A percentile compares a stretch with the other conserved stretches of the same genome.
These are phyloP conservation scores for Melanomma pulvis-pyrius DNA, from an alignment of 495 filamentous ascomycete genomes.

Conservation along the genomic window DNA sequence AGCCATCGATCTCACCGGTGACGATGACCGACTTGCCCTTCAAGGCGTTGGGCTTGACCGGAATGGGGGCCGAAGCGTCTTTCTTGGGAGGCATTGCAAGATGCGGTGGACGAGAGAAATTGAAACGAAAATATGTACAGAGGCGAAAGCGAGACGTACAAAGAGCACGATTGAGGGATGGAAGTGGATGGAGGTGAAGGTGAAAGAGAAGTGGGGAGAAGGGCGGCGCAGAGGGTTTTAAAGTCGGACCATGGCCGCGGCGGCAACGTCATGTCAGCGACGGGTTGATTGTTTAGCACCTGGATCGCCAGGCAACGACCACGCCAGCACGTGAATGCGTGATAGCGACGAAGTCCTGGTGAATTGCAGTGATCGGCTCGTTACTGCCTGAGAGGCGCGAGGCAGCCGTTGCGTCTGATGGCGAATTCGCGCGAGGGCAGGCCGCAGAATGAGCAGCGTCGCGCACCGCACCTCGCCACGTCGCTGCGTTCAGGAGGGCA, in stretches of 20 bases:
- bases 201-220: not conserved
- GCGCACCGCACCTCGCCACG: not conserved
- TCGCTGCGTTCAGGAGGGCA: not conserved
- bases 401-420: not conserved
- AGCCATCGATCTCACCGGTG: slow-evolving; percentile 26
- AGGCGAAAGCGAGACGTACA: not conserved
- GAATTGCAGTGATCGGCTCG: not conserved
- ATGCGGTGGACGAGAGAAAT: not conserved
- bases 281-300: not conserved
- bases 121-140: slow-evolving; percentile 6
- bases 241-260: not conserved
- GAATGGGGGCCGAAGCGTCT: slow-evolving; percentile 3
- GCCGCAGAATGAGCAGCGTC: not conserved
- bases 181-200: not conserved
- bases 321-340: slow-evolving; percentile 11
- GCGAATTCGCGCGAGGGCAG: not conserved
- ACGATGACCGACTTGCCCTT: slow-evolving; percentile 23
- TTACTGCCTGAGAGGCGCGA: not conserved
- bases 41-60: slow-evolving; percentile 17
- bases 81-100: slow-evolving; percentile 25
- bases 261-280: slow-evolving; percentile 11
- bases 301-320: not conserved
- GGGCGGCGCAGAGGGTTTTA: not conserved
- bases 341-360: not conserved
- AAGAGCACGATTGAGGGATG: not conserved